phyloP scores from a whole-genome alignment of 2,329 filamentous ascomycete genomes.

The Paracoccidioides lutzii region DNA sequence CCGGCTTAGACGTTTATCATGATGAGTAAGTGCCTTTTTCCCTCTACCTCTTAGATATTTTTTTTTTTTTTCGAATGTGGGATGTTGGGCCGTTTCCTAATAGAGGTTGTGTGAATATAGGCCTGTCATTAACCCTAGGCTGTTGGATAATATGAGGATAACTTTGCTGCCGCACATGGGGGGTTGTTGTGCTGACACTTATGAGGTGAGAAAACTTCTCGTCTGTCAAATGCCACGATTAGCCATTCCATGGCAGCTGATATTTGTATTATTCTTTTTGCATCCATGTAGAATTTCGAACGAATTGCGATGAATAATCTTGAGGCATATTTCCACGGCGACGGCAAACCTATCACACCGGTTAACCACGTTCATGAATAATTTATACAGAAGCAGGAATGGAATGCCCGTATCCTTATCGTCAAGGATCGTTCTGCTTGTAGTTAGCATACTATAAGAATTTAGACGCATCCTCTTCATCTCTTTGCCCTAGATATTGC shows the following conservation, averaged over 20 bases:
- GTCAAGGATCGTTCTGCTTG: neutral
- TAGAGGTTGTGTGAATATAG: neutral
- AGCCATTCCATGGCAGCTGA: neutral
- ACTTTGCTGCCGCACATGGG: slow-evolving; percentile 12
- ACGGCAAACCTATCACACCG: slow-evolving; percentile 12
- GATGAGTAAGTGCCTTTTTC: slow-evolving; percentile 38
- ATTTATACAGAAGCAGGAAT: neutral
- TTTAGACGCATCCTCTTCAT: neutral
- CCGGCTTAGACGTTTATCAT: slow-evolving; percentile 63
- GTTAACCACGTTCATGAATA: slow-evolving; percentile 9
- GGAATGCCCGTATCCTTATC: neutral
- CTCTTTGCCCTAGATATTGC: too few species aligned
- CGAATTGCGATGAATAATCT: slow-evolving; percentile 12
- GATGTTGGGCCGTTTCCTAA: neutral
- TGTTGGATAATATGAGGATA: slow-evolving; percentile 11
- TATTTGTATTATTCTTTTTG: neutral
- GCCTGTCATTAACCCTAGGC: slow-evolving; percentile 9
- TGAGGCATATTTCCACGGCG: slow-evolving; percentile 11
- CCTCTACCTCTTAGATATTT: neutral
- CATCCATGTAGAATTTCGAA: slow-evolving; percentile 10
- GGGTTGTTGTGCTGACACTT: slow-evolving; percentile 9
- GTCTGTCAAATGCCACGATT: neutral
- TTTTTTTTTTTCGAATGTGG: neutral
- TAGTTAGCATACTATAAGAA: too few species aligned
- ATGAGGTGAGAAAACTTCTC: slow-evolving; percentile 4